phyloP scores from a whole-genome alignment of 257 asterid species.

The Penstemon davidsonii region DNA sequence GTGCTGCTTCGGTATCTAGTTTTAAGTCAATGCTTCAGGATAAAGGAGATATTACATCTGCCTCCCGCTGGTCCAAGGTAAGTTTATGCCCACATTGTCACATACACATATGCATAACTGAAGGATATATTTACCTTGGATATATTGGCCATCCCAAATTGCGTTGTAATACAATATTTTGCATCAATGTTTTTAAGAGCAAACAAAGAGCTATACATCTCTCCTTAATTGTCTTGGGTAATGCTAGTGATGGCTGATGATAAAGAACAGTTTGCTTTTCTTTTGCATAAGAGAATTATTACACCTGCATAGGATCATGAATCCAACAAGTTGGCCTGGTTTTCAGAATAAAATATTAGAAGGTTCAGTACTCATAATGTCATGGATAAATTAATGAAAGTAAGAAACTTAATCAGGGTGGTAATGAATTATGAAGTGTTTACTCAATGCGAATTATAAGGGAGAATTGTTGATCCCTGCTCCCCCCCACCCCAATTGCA shows the following conservation, averaged over 20 bases:
- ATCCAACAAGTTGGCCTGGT: not conserved
- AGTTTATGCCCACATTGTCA: slow-evolving; percentile 12
- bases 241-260: not conserved
- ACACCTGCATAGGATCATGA: not conserved
- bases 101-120: not conserved
- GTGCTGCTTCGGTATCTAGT: slow-evolving; percentile 62
- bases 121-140: not conserved
- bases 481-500: not conserved
- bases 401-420: not conserved
- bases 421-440: slow-evolving; percentile 8
- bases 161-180: not conserved
- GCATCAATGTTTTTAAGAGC: not conserved
- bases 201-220: slow-evolving; percentile 7
- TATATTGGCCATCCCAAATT: slow-evolving; percentile 14
- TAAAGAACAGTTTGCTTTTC: slow-evolving; percentile 1
- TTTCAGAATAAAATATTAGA: slow-evolving; percentile 1
- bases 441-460: not conserved
- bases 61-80: slow-evolving; percentile 96
- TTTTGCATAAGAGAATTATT: not conserved
- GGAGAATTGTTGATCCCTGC: not conserved
- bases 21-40: slow-evolving; percentile 88
- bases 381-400: not conserved
- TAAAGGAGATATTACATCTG: slow-evolving; percentile 59
- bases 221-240: not conserved
- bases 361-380: not conserved